phyloP scores from a whole-genome alignment of 2,329 filamentous ascomycete species.

The Trichoderma pleuroti region DNA sequence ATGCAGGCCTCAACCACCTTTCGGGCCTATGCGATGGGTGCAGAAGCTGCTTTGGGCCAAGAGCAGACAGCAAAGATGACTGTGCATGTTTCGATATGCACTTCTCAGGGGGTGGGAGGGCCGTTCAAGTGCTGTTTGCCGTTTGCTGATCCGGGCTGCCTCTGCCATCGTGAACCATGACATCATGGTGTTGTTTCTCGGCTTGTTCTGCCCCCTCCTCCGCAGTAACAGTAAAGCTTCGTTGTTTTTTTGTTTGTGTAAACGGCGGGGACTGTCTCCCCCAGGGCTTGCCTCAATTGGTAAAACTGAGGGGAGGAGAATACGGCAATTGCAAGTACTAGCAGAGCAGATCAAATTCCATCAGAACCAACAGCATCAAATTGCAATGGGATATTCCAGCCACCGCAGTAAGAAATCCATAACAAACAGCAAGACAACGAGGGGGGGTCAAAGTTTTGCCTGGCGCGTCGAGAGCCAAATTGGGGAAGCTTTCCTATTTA shows the following conservation, averaged over 20 bases:
- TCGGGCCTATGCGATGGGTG: background rate
- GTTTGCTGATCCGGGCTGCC: background rate
- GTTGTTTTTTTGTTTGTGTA: background rate
- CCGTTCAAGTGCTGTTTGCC: background rate
- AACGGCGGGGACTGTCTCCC: background rate
- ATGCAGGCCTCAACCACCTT: background rate
- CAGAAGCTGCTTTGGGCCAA: background rate
- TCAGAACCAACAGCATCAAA: background rate
- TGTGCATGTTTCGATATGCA: background rate
- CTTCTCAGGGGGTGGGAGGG: background rate
- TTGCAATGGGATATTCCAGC: background rate
- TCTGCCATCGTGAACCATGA: slow-evolving; percentile 6
- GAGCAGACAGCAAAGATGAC: background rate
- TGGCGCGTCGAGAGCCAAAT: background rate
- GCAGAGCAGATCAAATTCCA: background rate
- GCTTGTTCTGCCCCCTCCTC: background rate
- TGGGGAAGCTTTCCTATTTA: background rate
- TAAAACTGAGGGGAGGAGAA: background rate
- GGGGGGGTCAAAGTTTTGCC: background rate
- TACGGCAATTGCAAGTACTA: background rate
- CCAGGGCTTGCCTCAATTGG: background rate
- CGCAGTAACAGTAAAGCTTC: background rate
- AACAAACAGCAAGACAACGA: background rate
- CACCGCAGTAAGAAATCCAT: background rate
- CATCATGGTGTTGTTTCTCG: slow-evolving; percentile 8